Evolutionary conservation across 306 rosid species (phyloP), one percentile per base, ranked within the genome.

Genomic region (Vigna trinervia): DNA sequence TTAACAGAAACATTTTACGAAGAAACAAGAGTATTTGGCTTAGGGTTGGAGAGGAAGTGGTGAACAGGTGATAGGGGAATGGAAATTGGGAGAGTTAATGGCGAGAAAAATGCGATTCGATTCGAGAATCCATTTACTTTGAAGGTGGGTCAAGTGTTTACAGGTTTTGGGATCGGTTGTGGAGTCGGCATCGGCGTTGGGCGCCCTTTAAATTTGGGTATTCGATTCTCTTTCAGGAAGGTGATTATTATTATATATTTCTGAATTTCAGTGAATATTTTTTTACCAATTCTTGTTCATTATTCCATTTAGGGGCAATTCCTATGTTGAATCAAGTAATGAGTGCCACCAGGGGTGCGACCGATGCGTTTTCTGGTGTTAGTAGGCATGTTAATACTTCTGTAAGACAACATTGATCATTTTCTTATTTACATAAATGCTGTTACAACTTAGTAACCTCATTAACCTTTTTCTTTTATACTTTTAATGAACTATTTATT

Each of bases 281-380:
- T 23, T 69, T 61, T 0, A 73, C 20, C 28, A 61, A 10, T 76
- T 67, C 10, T 60, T 30, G 57, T 78, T 64, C 52, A 3, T 22
- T 20, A 62, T 81, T 59, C 66, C 32, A 12, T 84, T 46, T 81
- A 96, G 98, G 93, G 84, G 92, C 98, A 45, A 77, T 96, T 57
- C 99, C 98, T 1, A 85, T 88, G 86, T 52, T 96, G 57, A 89
- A 89, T 83, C 91, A 96, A 88, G 94, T 96, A 32, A 96, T 88
- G 94, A 90, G 97, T 81, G 97, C 98, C 39, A 90, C 99, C 22
- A 91, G 97, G 62, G 99, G 99, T 78, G 99, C 98, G 39, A 96
- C 97, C 64, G 90, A 86, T 80, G 96, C 96, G 36, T 91, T 96
- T 81, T 92, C 99, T 78, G 99, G 99, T 63, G 89, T 89, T 76